Percentiles rank a stretch among this genome's conserved stretches.
Conservation (phyloP, 202 grass and related monocot species). For the Saccharum hybrid region DNA sequence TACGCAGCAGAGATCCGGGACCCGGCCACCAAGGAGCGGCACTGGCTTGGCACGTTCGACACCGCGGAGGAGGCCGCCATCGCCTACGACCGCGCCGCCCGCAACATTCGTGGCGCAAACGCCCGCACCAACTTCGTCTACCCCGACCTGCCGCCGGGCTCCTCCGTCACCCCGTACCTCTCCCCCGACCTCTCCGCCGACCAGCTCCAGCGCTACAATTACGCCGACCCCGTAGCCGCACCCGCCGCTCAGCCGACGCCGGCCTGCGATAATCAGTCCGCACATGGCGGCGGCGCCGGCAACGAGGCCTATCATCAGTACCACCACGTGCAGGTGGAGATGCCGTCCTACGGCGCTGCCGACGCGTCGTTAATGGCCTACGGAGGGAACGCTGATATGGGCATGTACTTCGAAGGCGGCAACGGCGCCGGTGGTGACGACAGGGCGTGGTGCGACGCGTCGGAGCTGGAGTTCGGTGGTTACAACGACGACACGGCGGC, state of each 20-base stretch:
- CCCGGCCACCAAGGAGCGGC: conserved; percentile 80
- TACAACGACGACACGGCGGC: conserved; percentile 19
- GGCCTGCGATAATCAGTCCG: conserved; percentile 20
- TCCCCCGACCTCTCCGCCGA: conserved; percentile 68
- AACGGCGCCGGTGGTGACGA: not conserved
- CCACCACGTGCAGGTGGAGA: conserved; percentile 7
- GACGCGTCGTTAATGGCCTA: not conserved
- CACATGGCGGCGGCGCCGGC: not conserved
- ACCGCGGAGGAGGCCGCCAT: conserved; percentile 86
- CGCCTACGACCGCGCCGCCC: conserved; percentile 86
- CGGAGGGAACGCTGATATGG: conserved; percentile 6
- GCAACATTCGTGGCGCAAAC: conserved; percentile 63
- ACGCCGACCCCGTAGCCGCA: conserved; percentile 5
- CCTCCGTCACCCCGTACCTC: conserved; percentile 85
- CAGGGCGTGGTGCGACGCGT: conserved; percentile 58
- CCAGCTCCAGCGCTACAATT: conserved; percentile 41
- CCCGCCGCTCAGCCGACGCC: not conserved
- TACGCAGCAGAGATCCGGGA: conserved; percentile 94
- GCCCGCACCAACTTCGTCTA: conserved; percentile 91
- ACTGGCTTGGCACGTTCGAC: conserved; percentile 90
- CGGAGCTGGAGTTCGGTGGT: conserved; percentile 53
- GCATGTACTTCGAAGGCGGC: conserved; percentile 15
- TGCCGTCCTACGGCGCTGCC: not conserved
- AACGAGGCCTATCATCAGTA: conserved; percentile 8
- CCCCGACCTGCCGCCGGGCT: conserved; percentile 84